Conservation (phyloP, 495 filamentous ascomycete genomes). For the Barbatosphaeria neglecta region DNA sequence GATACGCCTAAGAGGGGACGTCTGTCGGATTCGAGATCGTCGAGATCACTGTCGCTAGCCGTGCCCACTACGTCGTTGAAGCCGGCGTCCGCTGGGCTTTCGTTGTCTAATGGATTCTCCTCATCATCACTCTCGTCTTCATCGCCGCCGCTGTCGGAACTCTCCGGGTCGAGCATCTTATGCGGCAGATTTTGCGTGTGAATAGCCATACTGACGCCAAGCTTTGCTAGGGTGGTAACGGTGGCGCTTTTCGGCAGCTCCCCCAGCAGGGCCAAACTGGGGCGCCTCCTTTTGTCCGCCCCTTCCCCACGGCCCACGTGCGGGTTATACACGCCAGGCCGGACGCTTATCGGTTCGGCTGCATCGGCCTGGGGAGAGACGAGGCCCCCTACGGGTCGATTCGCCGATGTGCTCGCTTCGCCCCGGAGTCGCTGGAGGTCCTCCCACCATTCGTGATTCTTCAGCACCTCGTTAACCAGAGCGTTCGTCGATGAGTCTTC, state of each 20-base stretch:
- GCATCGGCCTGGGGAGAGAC: conserved; percentile 18
- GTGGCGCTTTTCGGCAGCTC: conserved; percentile 45
- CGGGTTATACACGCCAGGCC: conserved; percentile 16
- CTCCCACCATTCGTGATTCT: conserved; percentile 73
- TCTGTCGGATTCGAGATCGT: conserved; percentile 4
- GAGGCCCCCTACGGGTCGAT: conserved; percentile 23
- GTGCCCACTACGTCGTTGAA: conserved; percentile 18
- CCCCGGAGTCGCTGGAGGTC: conserved; percentile 53
- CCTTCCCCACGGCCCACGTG: conserved; percentile 11
- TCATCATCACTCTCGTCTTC: conserved; percentile 37
- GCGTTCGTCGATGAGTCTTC: conserved; percentile 31
- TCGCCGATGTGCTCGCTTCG: conserved; percentile 36
- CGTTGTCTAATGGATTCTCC: conserved; percentile 21
- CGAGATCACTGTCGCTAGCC: conserved; percentile 13
- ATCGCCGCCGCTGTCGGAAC: conserved; percentile 19
- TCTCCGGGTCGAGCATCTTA: conserved; percentile 46
- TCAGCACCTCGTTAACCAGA: conserved; percentile 47
- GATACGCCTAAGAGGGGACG: conserved; percentile 14
- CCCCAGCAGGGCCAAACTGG: conserved; percentile 22
- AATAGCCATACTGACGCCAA: conserved; percentile 60
- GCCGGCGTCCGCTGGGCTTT: conserved; percentile 11
- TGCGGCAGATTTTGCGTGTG: conserved; percentile 61
- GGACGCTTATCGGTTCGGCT: conserved; percentile 21
- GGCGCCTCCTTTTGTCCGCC: conserved; percentile 16
- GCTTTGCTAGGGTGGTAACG: conserved; percentile 48